Percentiles rank a stretch among this genome's conserved stretches.
Conservation (phyloP, 768 basidiomycete species). For the Russula ochroleuca region DNA sequence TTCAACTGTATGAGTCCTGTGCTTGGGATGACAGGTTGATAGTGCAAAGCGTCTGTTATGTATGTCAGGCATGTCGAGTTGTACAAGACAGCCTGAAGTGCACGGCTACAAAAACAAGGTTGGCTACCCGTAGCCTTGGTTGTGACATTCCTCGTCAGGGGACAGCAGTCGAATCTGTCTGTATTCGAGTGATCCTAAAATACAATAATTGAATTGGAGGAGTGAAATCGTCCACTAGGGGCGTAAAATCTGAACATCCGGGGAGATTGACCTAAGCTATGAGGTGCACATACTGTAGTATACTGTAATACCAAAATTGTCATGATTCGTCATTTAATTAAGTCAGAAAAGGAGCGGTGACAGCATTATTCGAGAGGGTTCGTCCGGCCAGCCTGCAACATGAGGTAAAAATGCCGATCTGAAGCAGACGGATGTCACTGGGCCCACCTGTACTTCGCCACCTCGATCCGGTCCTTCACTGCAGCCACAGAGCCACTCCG, state of each 20-base stretch:
- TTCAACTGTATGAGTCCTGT: background rate
- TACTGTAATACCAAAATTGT: background rate
- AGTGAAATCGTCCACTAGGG: slow-evolving; percentile 4
- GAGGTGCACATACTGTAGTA: slow-evolving; percentile 7
- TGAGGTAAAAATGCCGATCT: background rate
- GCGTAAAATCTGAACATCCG: slow-evolving; percentile 1
- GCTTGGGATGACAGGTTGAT: background rate
- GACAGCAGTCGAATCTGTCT: background rate
- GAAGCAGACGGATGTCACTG: background rate
- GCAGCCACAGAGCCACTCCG: slow-evolving; percentile 82
- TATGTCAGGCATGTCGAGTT: background rate
- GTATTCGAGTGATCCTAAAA: slow-evolving; percentile 1
- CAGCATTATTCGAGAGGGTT: slow-evolving; percentile 49
- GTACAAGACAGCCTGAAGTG: background rate
- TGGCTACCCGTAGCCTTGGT: background rate
- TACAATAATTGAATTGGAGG: slow-evolving; percentile 9
- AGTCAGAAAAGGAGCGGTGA: background rate
- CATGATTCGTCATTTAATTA: background rate
- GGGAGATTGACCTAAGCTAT: background rate
- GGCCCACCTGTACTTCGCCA: slow-evolving; percentile 63
- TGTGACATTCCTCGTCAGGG: too few relatives aligned
- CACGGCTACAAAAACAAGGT: background rate
- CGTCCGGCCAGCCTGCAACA: slow-evolving; percentile 61
- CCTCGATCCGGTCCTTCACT: slow-evolving; percentile 69
- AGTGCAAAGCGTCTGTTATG: background rate